Conservation (phyloP, 805 yeast species). For the Jamesozyma piceae region DNA sequence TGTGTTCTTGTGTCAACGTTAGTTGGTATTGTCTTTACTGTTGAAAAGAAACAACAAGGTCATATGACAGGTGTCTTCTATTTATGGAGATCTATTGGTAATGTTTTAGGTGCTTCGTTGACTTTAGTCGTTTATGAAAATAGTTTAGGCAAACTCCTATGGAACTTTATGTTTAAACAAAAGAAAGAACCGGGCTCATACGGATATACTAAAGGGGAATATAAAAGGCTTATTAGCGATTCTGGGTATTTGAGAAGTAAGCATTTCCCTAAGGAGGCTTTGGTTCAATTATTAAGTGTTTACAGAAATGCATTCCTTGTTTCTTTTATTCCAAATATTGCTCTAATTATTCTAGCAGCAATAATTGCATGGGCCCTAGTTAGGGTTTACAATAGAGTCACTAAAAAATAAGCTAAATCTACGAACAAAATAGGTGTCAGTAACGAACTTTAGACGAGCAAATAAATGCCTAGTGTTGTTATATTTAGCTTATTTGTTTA, state of each 20-base stretch:
- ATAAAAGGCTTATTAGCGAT: slow-evolving; percentile 19
- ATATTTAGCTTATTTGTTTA: too few species aligned
- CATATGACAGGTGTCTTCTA: slow-evolving; percentile 42
- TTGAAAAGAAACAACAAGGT: slow-evolving; percentile 39
- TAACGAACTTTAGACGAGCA: too few species aligned
- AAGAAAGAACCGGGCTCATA: slow-evolving; percentile 4
- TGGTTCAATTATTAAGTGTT: slow-evolving; percentile 14
- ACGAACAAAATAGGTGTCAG: too few species aligned
- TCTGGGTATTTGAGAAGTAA: slow-evolving; percentile 22
- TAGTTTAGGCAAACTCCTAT: slow-evolving; percentile 25
- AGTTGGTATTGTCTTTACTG: slow-evolving; percentile 40
- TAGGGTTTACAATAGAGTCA: slow-evolving; percentile 6
- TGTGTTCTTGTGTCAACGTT: slow-evolving; percentile 51
- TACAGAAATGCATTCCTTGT: slow-evolving; percentile 22
- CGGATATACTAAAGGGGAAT: slow-evolving; percentile 17
- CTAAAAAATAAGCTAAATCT: neutral
- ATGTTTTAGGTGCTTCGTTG: slow-evolving; percentile 39
- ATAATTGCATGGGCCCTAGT: slow-evolving; percentile 11
- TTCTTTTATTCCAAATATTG: slow-evolving; percentile 24
- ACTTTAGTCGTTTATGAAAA: slow-evolving; percentile 33
- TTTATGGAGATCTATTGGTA: slow-evolving; percentile 41
- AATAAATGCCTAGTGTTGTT: too few species aligned
- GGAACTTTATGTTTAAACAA: slow-evolving; percentile 24
- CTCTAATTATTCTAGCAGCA: slow-evolving; percentile 15
- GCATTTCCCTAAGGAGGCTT: slow-evolving; percentile 14